phyloP scores from a whole-genome alignment of 306 rosid genomes.

The Datisca glomerata region DNA sequence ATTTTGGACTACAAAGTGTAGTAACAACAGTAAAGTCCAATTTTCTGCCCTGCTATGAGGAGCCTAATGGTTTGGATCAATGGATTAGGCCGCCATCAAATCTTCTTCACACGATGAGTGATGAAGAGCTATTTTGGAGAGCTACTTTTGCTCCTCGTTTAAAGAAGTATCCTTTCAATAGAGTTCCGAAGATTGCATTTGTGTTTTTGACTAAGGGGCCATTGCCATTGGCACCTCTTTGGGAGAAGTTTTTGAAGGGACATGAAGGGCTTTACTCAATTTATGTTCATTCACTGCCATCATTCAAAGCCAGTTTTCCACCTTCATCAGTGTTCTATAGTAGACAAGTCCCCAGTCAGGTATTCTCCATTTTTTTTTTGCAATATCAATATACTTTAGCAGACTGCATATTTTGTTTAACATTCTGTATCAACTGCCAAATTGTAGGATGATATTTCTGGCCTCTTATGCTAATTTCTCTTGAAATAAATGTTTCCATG shows the following conservation, averaged over 20 bases:
- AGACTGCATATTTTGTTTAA: no score
- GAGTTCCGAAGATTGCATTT: conserved; percentile 86
- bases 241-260: conserved; percentile 91
- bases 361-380: conserved; percentile 18
- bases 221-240: conserved; percentile 77
- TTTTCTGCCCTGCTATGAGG: conserved; percentile 60
- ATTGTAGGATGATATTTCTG: no score
- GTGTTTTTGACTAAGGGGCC: conserved; percentile 97
- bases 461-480: neutral
- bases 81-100: conserved; percentile 57
- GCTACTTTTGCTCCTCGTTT: conserved; percentile 62
- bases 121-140: conserved; percentile 64
- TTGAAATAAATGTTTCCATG: neutral
- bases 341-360: conserved; percentile 94
- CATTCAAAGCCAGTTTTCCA: conserved; percentile 45
- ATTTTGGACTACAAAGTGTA: conserved; percentile 49
- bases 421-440: no score
- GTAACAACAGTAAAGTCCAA: conserved; percentile 34
- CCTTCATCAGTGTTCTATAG: conserved; percentile 49
- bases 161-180: conserved; percentile 46
- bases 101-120: conserved; percentile 66
- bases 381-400: neutral
- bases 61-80: conserved; percentile 33
- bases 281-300: conserved; percentile 78
- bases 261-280: conserved; percentile 48